Evolutionary conservation across 2,329 filamentous ascomycete species (phyloP), one percentile per base, ranked within the genome.

Genomic region (Monosporascus sp.): DNA sequence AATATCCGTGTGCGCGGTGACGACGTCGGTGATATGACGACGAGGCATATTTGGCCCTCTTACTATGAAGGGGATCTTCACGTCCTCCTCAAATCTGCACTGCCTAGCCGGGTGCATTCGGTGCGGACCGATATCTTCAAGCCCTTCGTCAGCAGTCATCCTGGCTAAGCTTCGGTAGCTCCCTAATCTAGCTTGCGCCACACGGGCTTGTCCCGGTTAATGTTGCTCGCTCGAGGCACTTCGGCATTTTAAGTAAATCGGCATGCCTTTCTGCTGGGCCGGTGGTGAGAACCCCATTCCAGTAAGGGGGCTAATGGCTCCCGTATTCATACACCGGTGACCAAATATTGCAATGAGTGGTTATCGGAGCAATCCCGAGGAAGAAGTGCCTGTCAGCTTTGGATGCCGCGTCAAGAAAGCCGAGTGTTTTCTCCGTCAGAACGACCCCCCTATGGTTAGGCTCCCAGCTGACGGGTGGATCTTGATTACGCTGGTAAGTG

Each of bases 1-100:
- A 2, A 88, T 67, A 59, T 87, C 85, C 3, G 83, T 79, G 60
- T 88, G 85, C 0, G 82, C 80, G 0, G 81, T 85, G 2, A 81
- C 75, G 2, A 73, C 69, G 9, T 76, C 67, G 18, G 73, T 72
- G 1, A 65, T 65, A 5, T 62, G 52, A 0, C 71, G 71, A 18
- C 71, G 61, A 0, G 75, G 67, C 2, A 85, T 65, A 0, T 77
- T 76, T 0, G 82, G 82, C 0, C 82, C 82, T 3, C 81, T 73
- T 25, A 85, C 70, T 35, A 80, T 72, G 5, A 85, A 64, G 0
- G 82, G 82, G 1, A 85, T 77, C 2, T 81, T 77, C 54, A 85
- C 79, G 54, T 85, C 81, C 49, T 82, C 79, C 37, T 85, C 82
- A 51, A 77, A 83, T 0, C 75, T 77, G 52, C 79, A 82, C 9